Percentiles rank a stretch among this genome's conserved stretches.
These are phyloP conservation scores for Zopfochytrium polystomum DNA, from an alignment of 371 early-diverging fungal genomes.

Conservation along the genomic window DNA sequence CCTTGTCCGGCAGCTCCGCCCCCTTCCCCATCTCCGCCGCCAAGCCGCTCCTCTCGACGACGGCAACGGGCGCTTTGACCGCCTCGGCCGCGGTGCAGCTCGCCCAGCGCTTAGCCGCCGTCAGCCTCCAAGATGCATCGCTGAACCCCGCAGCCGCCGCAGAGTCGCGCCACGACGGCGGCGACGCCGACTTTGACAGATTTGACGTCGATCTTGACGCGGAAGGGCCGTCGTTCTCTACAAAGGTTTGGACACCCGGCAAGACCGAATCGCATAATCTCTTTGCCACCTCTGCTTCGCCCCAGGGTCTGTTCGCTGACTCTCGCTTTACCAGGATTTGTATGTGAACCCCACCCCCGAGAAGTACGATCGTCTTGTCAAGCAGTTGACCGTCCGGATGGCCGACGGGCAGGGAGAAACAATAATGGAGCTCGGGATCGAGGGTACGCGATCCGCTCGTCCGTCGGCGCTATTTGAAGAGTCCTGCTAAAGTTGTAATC, in stretches of 20 bases:
- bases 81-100: no score
- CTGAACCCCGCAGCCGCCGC: neutral
- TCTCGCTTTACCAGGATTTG: neutral
- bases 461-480: constrained; percentile 6
- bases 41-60: no score
- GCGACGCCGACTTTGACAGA: no score
- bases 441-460: constrained; percentile 52
- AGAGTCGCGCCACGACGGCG: neutral
- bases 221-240: neutral
- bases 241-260: neutral
- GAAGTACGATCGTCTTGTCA: no score
- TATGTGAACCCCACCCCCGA: no score
- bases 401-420: constrained; percentile 71
- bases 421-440: constrained; percentile 71
- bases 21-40: no score
- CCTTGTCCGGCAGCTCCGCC: no score
- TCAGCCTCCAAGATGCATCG: neutral
- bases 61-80: no score
- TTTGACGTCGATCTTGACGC: neutral
- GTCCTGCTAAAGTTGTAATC: neutral
- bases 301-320: neutral
- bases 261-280: neutral
- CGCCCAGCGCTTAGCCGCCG: neutral
- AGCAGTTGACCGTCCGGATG: no score
- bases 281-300: neutral